A percentile compares a stretch with the other conserved stretches of the same genome.
phyloP scores from a whole-genome alignment of 805 yeast genomes.

The Hagleromyces aurorensis region DNA sequence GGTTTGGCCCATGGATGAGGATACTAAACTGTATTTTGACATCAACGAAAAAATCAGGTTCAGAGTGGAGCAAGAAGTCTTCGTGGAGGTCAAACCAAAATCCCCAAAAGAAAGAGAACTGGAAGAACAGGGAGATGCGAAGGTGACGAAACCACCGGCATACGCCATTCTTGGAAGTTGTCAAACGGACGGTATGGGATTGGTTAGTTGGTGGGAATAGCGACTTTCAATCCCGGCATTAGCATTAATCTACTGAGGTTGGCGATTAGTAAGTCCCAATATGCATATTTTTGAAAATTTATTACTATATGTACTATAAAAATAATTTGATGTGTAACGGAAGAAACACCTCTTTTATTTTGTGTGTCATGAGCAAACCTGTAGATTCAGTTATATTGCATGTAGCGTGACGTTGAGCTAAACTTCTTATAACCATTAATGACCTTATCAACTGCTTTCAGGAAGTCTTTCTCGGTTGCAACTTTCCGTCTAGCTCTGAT shows the following conservation, averaged over 20 bases:
- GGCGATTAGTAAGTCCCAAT: too few relatives aligned
- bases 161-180: conserved; percentile 84
- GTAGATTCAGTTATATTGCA: conserved; percentile 87
- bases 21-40: conserved; percentile 73
- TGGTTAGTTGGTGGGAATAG: conserved; percentile 95
- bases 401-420: conserved; percentile 92
- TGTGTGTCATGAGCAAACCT: conserved; percentile 1
- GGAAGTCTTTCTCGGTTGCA: conserved; percentile 95
- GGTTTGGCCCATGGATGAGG: conserved; percentile 80
- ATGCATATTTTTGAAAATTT: background rate
- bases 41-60: conserved; percentile 86
- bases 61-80: conserved; percentile 82
- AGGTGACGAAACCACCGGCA: conserved; percentile 52
- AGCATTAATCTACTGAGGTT: too few relatives aligned
- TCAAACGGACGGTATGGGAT: conserved; percentile 95
- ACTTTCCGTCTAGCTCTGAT: conserved; percentile 97
- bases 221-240: too few relatives aligned
- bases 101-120: conserved; percentile 48
- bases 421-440: conserved; percentile 98
- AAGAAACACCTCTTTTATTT: background rate
- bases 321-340: background rate
- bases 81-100: conserved; percentile 74
- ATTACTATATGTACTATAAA: conserved; percentile 10
- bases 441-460: conserved; percentile 96
- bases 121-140: conserved; percentile 26